A percentile compares a stretch with the other conserved stretches of the same genome.
These are phyloP conservation scores for Coemansia sp. DNA, from an alignment of 192 early-diverging fungal genomes.

Conservation along the genomic window DNA sequence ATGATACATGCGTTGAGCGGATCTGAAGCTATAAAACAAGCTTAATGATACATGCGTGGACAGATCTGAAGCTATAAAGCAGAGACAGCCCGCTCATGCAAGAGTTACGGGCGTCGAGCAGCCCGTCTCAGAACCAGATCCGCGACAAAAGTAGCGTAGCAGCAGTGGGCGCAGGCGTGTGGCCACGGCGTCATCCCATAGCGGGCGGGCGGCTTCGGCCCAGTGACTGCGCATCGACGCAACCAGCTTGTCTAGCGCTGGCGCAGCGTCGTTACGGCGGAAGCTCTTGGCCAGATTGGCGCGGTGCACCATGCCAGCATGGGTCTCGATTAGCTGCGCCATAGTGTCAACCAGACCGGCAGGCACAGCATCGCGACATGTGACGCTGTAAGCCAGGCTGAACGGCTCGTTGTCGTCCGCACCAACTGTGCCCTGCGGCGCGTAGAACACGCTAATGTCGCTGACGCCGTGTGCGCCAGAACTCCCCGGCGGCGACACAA, in stretches of 20 bases:
- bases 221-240: constrained; percentile 59
- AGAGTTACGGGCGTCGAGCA: constrained; percentile 2
- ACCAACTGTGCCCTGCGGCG: constrained; percentile 4
- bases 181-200: constrained; percentile 42
- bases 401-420: constrained; percentile 4
- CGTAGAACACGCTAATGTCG: constrained; percentile 29
- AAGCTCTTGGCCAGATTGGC: constrained; percentile 61
- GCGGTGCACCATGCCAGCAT: constrained; percentile 54
- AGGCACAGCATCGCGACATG: constrained; percentile 47
- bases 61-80: too few species aligned
- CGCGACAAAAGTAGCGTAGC: constrained; percentile 23
- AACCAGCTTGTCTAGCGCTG: constrained; percentile 65
- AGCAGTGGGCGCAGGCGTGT: constrained; percentile 36
- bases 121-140: constrained; percentile 11
- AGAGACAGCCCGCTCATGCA: neutral
- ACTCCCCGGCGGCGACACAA: constrained; percentile 75
- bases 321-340: constrained; percentile 59
- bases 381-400: constrained; percentile 43
- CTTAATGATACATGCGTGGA: too few species aligned
- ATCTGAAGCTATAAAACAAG: neutral
- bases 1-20: neutral
- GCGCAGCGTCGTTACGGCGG: constrained; percentile 52
- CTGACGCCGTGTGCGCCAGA: constrained; percentile 52
- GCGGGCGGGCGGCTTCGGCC: constrained; percentile 19
- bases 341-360: constrained; percentile 57